Evolutionary conservation across 2,329 filamentous ascomycete genomes (phyloP).

Genomic region (Nigrospora oryzae): DNA sequence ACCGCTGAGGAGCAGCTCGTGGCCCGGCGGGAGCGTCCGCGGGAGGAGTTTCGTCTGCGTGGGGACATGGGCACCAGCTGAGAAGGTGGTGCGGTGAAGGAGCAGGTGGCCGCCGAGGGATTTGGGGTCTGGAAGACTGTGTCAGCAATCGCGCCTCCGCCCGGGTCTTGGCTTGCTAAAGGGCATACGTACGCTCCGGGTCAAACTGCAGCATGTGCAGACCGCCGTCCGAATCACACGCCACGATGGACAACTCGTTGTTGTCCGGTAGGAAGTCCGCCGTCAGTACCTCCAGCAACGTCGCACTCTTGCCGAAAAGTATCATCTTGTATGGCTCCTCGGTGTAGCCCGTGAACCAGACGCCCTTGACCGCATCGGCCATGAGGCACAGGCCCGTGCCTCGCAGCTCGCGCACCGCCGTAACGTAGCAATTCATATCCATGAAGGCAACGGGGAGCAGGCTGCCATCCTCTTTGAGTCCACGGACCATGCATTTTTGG

Average conservation of each 20-base stretch:
- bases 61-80: conserved; percentile 69
- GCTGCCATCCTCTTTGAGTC: conserved; percentile 89
- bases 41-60: conserved; percentile 70
- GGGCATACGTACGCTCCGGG: conserved; percentile 65
- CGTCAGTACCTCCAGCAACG: conserved; percentile 67
- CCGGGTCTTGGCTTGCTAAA: not conserved
- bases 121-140: conserved; percentile 63
- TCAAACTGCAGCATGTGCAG: conserved; percentile 89
- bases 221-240: conserved; percentile 76
- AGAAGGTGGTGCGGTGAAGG: conserved; percentile 80
- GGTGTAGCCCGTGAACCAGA: conserved; percentile 94
- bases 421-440: conserved; percentile 93
- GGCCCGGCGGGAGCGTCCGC: conserved; percentile 42
- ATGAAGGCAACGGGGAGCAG: conserved; percentile 92
- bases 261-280: conserved; percentile 87
- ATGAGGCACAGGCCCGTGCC: conserved; percentile 80
- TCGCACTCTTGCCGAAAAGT: conserved; percentile 79
- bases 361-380: conserved; percentile 83
- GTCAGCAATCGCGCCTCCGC: too few relatives aligned
- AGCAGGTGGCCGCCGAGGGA: conserved; percentile 83
- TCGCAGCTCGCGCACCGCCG: conserved; percentile 72
- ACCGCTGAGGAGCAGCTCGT: conserved; percentile 16
- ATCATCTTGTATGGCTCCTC: conserved; percentile 96
- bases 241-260: conserved; percentile 72
- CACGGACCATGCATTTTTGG: conserved; percentile 94